These are phyloP conservation scores for Trametes polyzona DNA, from an alignment of 1,284 basidiomycete species.

Conservation along the genomic window DNA sequence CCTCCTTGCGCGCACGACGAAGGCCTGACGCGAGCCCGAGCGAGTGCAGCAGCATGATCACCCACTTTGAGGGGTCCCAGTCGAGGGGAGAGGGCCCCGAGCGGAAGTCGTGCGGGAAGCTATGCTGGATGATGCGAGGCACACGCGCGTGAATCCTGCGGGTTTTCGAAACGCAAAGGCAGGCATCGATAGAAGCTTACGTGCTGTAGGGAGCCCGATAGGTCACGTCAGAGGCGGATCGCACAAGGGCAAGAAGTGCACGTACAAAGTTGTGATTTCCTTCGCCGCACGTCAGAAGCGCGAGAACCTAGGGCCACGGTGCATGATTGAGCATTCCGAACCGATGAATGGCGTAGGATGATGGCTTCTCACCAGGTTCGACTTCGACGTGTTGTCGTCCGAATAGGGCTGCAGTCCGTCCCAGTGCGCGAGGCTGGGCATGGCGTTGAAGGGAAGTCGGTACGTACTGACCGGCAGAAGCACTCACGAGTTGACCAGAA, in stretches of 20 bases:
- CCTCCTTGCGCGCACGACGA: slow-evolving; percentile 58
- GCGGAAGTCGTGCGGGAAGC: slow-evolving; percentile 78
- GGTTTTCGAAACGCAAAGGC: slow-evolving; percentile 1
- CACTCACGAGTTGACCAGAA: slow-evolving; percentile 76
- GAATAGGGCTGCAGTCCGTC: slow-evolving; percentile 78
- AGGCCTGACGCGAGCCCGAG: slow-evolving; percentile 57
- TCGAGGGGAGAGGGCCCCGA: slow-evolving; percentile 63
- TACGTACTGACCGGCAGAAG: background rate
- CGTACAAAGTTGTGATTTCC: slow-evolving; percentile 80
- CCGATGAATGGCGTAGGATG: background rate
- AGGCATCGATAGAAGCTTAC: slow-evolving; percentile 26
- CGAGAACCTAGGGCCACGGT: slow-evolving; percentile 58
- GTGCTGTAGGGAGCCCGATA: slow-evolving; percentile 30
- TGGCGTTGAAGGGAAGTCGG: background rate
- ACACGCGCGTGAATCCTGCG: background rate
- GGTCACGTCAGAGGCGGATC: background rate
- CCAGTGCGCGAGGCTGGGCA: slow-evolving; percentile 71
- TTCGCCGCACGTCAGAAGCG: slow-evolving; percentile 75
- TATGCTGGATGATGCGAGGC: slow-evolving; percentile 52
- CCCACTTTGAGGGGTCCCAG: slow-evolving; percentile 87
- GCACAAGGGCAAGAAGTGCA: slow-evolving; percentile 8
- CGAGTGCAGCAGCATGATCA: slow-evolving; percentile 60
- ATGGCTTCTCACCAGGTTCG: slow-evolving; percentile 59
- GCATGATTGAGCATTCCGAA: background rate
- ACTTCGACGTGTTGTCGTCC: slow-evolving; percentile 77